Base-by-base conservation (phyloP, 345 rosid genomes). In the Microcos paniculata region DNA sequence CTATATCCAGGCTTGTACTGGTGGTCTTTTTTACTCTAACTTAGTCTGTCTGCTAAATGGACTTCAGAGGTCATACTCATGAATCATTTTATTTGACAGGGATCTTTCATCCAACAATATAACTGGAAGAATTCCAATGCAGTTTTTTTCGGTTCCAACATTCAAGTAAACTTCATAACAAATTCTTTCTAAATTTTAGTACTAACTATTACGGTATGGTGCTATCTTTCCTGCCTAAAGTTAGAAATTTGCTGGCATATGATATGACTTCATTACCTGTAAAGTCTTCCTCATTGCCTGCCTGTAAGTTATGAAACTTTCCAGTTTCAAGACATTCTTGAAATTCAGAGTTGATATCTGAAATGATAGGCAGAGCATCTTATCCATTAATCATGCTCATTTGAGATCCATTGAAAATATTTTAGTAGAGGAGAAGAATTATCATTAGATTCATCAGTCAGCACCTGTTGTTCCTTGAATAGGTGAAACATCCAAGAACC, bases 61-160 rank as follows among this genome's bases (percentile, higher is more conserved):
- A 51, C 77, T 58, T 59, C 35, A 63, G 53, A 62, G 43, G 10
- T 15, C 31, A 70, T 52, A 21, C 61, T 77, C 48, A 66, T 12
- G 8, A 40, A 45, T 76, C 68, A 8, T 35, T 64, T 79, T 62
- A 42, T 55, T 53, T 80, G 33, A 46, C 88, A 92, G 98, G 84
- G 98, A 94, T 84, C 84, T 94, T 73, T 92, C 98, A 49, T 85
- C 87, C 21, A 94, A 91, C 74, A 80, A 88, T 65, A 70, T 92
- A 77, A 81, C 75, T 0, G 98, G 98, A 79, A 84, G 71, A 81
- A 82, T 94, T 81, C 98, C 98, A 5, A 11, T 35, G 48, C 82
- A 78, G 40, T 87, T 94, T 56, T 89, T 90, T 77, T 84, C 90
- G 10, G 80, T 88, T 63, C 88, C 90, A 33, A 84, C 77, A 53